phyloP scores from a whole-genome alignment of 257 asterid genomes.

The Thymus quinquecostatus region DNA sequence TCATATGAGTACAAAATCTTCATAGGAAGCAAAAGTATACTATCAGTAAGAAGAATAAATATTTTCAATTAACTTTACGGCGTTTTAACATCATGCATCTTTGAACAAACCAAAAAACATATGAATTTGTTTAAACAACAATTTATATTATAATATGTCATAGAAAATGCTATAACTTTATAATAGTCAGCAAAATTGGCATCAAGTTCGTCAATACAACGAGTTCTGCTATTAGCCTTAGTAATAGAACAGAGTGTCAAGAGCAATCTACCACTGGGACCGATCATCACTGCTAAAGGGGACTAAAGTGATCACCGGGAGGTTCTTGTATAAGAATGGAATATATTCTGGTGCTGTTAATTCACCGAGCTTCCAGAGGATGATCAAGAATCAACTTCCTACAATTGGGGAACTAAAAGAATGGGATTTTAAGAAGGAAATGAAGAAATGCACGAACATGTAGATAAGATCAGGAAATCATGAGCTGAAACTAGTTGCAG shows the following conservation, averaged over 20 bases:
- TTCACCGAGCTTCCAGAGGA: slow-evolving; percentile 46
- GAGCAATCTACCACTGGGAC: no score
- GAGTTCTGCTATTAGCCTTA: no score
- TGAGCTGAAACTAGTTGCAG: slow-evolving; percentile 67
- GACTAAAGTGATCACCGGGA: slow-evolving; percentile 39
- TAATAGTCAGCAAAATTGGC: no score
- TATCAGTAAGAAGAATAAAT: neutral
- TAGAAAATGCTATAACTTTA: no score
- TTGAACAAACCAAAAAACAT: neutral
- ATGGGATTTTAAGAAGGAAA: slow-evolving; percentile 47
- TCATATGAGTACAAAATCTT: neutral
- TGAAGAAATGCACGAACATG: slow-evolving; percentile 43
- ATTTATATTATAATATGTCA: no score
- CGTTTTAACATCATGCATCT: neutral
- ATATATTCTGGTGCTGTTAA: slow-evolving; percentile 38
- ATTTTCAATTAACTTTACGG: neutral
- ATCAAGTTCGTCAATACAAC: no score
- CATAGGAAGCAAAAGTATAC: neutral
- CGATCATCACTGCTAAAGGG: slow-evolving; percentile 7
- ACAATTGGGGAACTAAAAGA: slow-evolving; percentile 53
- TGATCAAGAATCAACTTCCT: slow-evolving; percentile 45
- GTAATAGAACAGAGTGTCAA: no score
- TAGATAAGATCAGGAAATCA: slow-evolving; percentile 36
- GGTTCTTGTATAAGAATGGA: slow-evolving; percentile 55
- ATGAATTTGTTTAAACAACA: neutral